Conservation (phyloP, 1,139 yeast species). For the Taphrina betulina region DNA sequence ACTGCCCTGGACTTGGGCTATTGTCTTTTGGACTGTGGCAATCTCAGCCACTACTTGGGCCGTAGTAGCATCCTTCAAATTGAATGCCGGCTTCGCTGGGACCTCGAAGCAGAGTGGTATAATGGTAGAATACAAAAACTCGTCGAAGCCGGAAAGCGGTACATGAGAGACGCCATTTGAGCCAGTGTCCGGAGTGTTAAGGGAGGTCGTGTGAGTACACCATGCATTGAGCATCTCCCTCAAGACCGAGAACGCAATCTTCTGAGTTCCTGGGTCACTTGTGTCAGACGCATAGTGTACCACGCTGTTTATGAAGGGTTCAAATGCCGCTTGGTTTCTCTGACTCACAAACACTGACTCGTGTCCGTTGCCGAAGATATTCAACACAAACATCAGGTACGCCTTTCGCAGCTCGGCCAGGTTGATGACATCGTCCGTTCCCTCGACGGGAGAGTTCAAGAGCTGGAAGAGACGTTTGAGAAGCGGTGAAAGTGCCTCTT, state of each 20-base stretch:
- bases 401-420: conserved; percentile 60
- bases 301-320: conserved; percentile 62
- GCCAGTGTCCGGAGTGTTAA: conserved; percentile 4
- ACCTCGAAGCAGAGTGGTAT: conserved; percentile 73
- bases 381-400: conserved; percentile 65
- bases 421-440: conserved; percentile 48
- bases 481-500: conserved; percentile 71
- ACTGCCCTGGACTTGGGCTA: conserved; percentile 26
- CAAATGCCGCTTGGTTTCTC: conserved; percentile 56
- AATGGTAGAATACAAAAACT: conserved; percentile 64
- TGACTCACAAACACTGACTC: conserved; percentile 73
- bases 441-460: conserved; percentile 49
- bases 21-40: conserved; percentile 63
- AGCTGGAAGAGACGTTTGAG: conserved; percentile 62
- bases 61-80: conserved; percentile 74
- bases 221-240: conserved; percentile 54
- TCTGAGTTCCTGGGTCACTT: conserved; percentile 57
- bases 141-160: conserved; percentile 61
- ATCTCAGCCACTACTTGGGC: conserved; percentile 74
- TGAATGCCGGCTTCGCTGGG: conserved; percentile 69
- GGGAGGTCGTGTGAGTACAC: conserved; percentile 23
- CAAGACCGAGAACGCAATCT: conserved; percentile 67
- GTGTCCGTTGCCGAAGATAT: conserved; percentile 71
- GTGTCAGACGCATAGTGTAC: conserved; percentile 64
- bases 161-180: conserved; percentile 42